Evolutionary conservation across 441 rosid species (phyloP).

Genomic region (Manihot esculenta): DNA sequence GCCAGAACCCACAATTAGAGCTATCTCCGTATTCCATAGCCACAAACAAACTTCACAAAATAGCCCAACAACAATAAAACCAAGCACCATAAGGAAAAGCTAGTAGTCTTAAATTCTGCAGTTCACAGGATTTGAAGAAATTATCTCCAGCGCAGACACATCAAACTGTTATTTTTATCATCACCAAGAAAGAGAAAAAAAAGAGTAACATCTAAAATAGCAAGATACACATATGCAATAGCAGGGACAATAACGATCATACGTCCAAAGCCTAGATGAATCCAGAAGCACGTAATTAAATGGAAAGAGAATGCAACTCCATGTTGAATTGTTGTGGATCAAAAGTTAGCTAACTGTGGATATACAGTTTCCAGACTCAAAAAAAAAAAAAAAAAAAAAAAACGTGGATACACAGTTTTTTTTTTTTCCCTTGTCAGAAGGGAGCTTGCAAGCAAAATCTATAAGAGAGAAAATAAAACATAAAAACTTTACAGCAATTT

Average conservation of each 20-base stretch:
- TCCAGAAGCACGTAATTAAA: background rate
- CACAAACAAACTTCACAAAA: too few relatives aligned
- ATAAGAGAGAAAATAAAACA: background rate
- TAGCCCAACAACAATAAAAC: background rate
- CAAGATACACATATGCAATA: too few relatives aligned
- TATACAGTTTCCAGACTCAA: constrained; percentile 19
- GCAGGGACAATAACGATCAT: background rate
- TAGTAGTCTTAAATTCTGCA: background rate
- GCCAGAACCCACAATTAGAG: background rate
- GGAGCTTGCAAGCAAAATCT: constrained; percentile 24
- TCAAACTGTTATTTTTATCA: background rate
- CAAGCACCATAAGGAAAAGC: background rate
- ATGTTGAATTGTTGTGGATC: constrained; percentile 15
- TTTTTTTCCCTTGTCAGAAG: constrained; percentile 23
- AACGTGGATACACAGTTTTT: constrained; percentile 18
- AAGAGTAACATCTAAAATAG: background rate
- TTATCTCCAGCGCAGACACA: background rate
- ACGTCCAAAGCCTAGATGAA: constrained; percentile 3
- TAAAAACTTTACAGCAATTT: constrained; percentile 37
- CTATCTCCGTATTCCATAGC: background rate
- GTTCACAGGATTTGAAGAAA: background rate
- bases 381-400: background rate
- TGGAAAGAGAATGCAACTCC: background rate
- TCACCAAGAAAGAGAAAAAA: background rate
- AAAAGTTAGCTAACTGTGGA: constrained; percentile 18